Conservation (phyloP, 2,329 filamentous ascomycete species). For the Aureobasidium sp. region DNA sequence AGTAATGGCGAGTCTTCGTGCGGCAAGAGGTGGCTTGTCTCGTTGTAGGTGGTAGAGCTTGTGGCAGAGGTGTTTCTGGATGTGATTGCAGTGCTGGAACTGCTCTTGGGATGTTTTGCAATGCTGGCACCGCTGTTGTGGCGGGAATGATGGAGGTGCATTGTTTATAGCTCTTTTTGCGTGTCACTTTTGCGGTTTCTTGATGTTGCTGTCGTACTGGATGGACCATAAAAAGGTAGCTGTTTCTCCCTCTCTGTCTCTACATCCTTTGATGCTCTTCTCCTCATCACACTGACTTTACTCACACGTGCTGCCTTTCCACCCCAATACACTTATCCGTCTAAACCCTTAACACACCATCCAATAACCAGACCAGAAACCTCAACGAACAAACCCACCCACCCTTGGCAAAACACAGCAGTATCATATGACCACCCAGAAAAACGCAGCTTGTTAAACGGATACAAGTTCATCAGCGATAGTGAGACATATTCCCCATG, state of each 20-base stretch:
- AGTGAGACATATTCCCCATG: no score
- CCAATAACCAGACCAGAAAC: background rate
- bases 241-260: background rate
- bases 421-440: background rate
- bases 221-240: background rate
- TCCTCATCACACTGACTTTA: background rate
- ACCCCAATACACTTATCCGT: background rate
- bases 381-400: background rate
- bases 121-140: background rate
- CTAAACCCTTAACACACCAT: background rate
- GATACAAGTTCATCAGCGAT: no score
- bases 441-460: no score
- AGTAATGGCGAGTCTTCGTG: background rate
- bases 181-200: background rate
- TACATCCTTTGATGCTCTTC: background rate
- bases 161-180: background rate
- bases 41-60: background rate
- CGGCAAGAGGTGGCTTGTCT: background rate
- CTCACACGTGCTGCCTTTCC: background rate
- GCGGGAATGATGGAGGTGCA: background rate
- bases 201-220: background rate
- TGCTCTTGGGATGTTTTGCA: background rate
- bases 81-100: background rate
- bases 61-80: background rate
- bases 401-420: background rate